phyloP scores from a whole-genome alignment of 2,329 filamentous ascomycete species.

The Sarocladium brachiariae region DNA sequence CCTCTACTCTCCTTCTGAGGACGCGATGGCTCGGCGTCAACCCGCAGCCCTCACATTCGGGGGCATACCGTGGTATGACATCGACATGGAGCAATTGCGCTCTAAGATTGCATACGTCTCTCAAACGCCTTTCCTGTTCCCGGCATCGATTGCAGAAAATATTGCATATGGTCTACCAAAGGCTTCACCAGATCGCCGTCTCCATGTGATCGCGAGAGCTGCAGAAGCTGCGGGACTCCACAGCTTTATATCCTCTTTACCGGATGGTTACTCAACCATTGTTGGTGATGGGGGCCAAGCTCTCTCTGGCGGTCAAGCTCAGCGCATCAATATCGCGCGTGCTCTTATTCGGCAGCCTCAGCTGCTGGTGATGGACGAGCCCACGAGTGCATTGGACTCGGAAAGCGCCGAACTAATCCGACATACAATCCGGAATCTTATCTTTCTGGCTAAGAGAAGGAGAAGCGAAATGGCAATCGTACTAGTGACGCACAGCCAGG shows the following conservation, averaged over 20 bases:
- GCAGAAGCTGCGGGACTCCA: constrained; percentile 60
- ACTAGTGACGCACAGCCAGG: constrained; percentile 71
- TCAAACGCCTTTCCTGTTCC: constrained; percentile 70
- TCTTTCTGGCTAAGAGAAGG: constrained; percentile 14
- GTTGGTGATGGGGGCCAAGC: constrained; percentile 70
- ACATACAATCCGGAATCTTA: constrained; percentile 49
- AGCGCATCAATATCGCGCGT: constrained; percentile 73
- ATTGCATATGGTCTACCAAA: constrained; percentile 70
- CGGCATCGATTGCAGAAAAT: constrained; percentile 68
- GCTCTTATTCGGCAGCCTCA: constrained; percentile 65
- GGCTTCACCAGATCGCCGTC: constrained; percentile 41
- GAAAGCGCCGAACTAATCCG: constrained; percentile 60
- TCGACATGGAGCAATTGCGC: constrained; percentile 57
- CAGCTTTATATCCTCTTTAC: constrained; percentile 67
- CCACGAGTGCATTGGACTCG: constrained; percentile 72
- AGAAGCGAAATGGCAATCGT: constrained; percentile 57
- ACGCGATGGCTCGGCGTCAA: neutral
- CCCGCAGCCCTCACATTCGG: constrained; percentile 48
- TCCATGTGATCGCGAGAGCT: constrained; percentile 39
- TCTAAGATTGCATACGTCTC: constrained; percentile 60
- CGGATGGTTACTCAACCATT: constrained; percentile 51
- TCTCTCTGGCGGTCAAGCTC: constrained; percentile 75
- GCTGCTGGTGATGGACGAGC: constrained; percentile 78
- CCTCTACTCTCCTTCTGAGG: constrained; percentile 47
- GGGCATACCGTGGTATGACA: constrained; percentile 44